Percentiles rank a stretch among this genome's conserved stretches.
phyloP scores from a whole-genome alignment of 2,329 filamentous ascomycete species.

The Didymella keratinophila region DNA sequence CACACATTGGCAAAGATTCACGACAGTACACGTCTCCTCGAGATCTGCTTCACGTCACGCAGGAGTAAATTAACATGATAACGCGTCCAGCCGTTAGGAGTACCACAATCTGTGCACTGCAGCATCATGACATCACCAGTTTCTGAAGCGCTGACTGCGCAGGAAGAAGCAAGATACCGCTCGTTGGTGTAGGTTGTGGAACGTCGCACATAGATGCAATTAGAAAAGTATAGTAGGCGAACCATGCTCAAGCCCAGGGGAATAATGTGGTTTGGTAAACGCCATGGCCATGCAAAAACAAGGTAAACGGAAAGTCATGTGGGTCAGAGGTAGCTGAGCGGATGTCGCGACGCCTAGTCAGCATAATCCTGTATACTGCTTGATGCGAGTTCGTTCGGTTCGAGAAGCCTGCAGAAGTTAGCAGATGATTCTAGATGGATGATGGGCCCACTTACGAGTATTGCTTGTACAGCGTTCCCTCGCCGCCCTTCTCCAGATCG shows the following conservation, averaged over 20 bases:
- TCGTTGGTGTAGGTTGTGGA: slow-evolving; percentile 3
- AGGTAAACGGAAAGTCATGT: slow-evolving; percentile 9
- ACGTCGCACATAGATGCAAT: slow-evolving; percentile 18
- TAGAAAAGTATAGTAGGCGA: slow-evolving; percentile 21
- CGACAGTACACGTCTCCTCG: not conserved
- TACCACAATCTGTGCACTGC: slow-evolving; percentile 3
- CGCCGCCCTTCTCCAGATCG: slow-evolving; percentile 91
- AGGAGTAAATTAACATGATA: not conserved
- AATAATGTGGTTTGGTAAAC: slow-evolving; percentile 37
- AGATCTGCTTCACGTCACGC: not conserved
- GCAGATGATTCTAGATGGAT: slow-evolving; percentile 1
- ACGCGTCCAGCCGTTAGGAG: not conserved
- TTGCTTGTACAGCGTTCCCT: slow-evolving; percentile 89
- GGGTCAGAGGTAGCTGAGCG: slow-evolving; percentile 5
- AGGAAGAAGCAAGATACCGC: slow-evolving; percentile 3
- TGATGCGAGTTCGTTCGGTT: slow-evolving; percentile 46
- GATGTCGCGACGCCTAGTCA: slow-evolving; percentile 29
- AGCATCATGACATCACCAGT: slow-evolving; percentile 14
- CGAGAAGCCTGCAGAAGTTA: slow-evolving; percentile 43
- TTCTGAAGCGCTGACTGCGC: not conserved
- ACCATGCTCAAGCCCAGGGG: slow-evolving; percentile 30
- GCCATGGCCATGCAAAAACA: slow-evolving; percentile 42
- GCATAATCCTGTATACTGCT: slow-evolving; percentile 42
- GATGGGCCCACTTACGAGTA: slow-evolving; percentile 75
- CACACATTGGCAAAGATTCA: not conserved